These are phyloP conservation scores for Talaromyces adpressus DNA, from an alignment of 495 filamentous ascomycete genomes.

Conservation along the genomic window DNA sequence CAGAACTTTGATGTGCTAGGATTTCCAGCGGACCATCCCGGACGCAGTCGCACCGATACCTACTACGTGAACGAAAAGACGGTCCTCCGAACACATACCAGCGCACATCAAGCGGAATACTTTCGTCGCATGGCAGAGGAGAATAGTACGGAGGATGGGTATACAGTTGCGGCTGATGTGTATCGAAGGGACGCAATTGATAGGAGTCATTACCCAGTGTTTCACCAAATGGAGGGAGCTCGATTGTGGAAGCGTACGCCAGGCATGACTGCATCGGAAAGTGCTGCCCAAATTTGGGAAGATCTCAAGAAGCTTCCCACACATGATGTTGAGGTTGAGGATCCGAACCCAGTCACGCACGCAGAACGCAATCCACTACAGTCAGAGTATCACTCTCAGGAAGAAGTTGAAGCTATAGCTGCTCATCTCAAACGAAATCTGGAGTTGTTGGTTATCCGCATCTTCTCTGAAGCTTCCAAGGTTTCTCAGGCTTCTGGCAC, in stretches of 20 bases:
- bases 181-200: slow-evolving; percentile 95
- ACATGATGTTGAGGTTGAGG: slow-evolving; percentile 70
- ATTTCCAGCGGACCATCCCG: slow-evolving; percentile 84
- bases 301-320: slow-evolving; percentile 61
- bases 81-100: slow-evolving; percentile 86
- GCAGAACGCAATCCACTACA: slow-evolving; percentile 80
- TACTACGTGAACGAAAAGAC: slow-evolving; percentile 89
- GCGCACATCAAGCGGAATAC: slow-evolving; percentile 82
- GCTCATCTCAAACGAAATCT: slow-evolving; percentile 85
- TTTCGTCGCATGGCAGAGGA: slow-evolving; percentile 54
- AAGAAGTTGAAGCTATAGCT: slow-evolving; percentile 75
- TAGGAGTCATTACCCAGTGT: slow-evolving; percentile 88
- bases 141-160: slow-evolving; percentile 57
- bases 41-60: slow-evolving; percentile 80
- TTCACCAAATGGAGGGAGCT: slow-evolving; percentile 98
- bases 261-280: slow-evolving; percentile 44
- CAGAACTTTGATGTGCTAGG: slow-evolving; percentile 95
- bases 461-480: slow-evolving; percentile 72
- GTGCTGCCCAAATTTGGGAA: slow-evolving; percentile 43
- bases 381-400: slow-evolving; percentile 54
- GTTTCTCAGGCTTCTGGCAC: slow-evolving; percentile 45
- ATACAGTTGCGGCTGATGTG: slow-evolving; percentile 89
- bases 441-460: slow-evolving; percentile 79
- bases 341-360: slow-evolving; percentile 76
- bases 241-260: slow-evolving; percentile 75